Conservation (phyloP, 108 stramenopile genomes). For the Pseudonitzschia multistriata region DNA sequence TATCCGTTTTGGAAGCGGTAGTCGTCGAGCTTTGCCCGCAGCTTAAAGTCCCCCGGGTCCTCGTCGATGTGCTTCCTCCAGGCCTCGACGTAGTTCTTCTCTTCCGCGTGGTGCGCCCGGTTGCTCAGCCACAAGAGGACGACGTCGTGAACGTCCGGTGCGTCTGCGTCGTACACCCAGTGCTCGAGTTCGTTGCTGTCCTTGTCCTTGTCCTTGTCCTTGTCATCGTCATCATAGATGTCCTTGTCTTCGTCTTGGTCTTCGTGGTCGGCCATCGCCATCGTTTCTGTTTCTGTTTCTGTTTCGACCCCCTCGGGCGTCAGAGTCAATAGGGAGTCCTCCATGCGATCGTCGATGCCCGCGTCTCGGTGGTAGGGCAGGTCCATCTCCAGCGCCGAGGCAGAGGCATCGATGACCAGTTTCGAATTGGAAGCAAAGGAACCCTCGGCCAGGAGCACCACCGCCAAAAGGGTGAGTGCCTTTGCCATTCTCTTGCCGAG, state of each 20-base stretch:
- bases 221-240: not conserved
- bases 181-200: not conserved
- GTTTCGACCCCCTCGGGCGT: too few relatives aligned
- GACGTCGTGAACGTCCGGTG: not conserved
- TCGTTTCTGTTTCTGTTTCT: too few relatives aligned
- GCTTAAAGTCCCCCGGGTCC: not conserved
- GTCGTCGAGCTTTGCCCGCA: not conserved
- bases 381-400: too few relatives aligned
- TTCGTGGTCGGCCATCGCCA: too few relatives aligned
- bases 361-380: too few relatives aligned
- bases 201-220: not conserved
- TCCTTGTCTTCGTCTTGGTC: not conserved
- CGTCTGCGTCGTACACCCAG: not conserved
- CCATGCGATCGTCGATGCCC: too few relatives aligned
- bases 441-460: too few relatives aligned
- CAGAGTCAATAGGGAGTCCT: too few relatives aligned
- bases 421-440: too few relatives aligned
- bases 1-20: constrained; percentile 1
- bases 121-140: constrained; percentile 7
- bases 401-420: too few relatives aligned
- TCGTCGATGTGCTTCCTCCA: not conserved
- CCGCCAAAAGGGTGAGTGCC: too few relatives aligned
- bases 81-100: not conserved
- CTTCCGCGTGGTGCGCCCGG: not conserved
- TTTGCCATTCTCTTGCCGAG: too few relatives aligned